Conservation (phyloP, 495 filamentous ascomycete genomes). For the Penicillium robsamsonii region DNA sequence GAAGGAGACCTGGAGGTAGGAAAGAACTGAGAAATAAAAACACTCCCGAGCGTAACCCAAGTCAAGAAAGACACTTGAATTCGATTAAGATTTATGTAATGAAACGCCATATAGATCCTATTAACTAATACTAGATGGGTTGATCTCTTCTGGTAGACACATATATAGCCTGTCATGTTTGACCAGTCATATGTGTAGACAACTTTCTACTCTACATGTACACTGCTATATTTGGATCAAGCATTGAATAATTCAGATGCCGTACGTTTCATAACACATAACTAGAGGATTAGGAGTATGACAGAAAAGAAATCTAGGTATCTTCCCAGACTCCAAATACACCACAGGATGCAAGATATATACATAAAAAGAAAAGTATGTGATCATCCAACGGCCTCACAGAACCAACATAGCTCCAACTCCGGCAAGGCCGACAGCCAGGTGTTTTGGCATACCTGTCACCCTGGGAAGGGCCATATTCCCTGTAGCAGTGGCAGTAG, state of each 20-base stretch:
- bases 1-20: too few relatives aligned
- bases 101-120: too few relatives aligned
- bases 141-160: too few relatives aligned
- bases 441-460: constrained; percentile 23
- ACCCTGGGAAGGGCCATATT: constrained; percentile 18
- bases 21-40: too few relatives aligned
- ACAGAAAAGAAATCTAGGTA: constrained; percentile 8
- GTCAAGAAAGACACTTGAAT: too few relatives aligned
- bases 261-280: constrained; percentile 9
- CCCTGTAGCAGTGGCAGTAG: constrained; percentile 22
- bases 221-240: neutral
- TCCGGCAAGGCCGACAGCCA: constrained; percentile 29
- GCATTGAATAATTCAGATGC: too few relatives aligned
- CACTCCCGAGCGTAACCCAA: too few relatives aligned
- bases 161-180: too few relatives aligned
- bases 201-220: neutral
- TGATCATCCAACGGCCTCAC: constrained; percentile 4
- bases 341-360: constrained; percentile 12
- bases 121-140: too few relatives aligned
- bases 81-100: too few relatives aligned
- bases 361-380: neutral
- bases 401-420: constrained; percentile 31
- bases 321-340: constrained; percentile 15
- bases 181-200: too few relatives aligned
- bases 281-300: neutral